Base-by-base conservation (phyloP, 2,329 filamentous ascomycete species). In the Verticillium albo-atrum region DNA sequence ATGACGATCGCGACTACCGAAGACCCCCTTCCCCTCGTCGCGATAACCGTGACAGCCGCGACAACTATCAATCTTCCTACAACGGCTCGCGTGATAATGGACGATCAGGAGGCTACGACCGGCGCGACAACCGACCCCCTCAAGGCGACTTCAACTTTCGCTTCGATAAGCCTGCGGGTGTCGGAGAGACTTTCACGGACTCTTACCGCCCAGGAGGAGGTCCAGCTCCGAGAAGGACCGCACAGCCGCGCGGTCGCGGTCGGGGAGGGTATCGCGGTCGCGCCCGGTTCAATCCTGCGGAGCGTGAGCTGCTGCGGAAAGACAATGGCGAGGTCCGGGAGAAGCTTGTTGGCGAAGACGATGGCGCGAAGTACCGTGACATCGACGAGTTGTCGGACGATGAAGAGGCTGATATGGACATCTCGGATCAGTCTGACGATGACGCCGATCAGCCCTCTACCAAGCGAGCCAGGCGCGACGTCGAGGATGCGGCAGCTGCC, bases 401-500 rank as follows among this genome's bases (percentile, higher is more conserved):
- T 62, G 82, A 84, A 55, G 85, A 88, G 69, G 78, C 84, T 15
- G 85, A 80, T 2, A 88, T 88, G 85, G 85, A 88, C 52, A 82
- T 87, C 6, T 87, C 85, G 0, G 82, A 82, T 34, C 74, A 76
- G 47, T 77, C 74, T 17, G 73, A 72, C 12, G 73, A 73, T 1
- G 78, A 77, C 77, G 57, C 68, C 63, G 59, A 67, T 65, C 63
- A 78, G 58, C 78, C 78, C 14, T 74, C 72, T 3, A 70, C 67
- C 55, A 83, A 83, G 67, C 78, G 79, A 12, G 70, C 70, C 3
- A 76, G 78, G 10, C 71, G 67, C 4, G 56, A 67, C 10, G 65
- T 65, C 2, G 62, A 70, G 4, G 63, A 68, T 17, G 71, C 71
- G 9, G 70, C 75, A n/a, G 68, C 73, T 25, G 77, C 75, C 62